Evolutionary conservation across 306 rosid genomes (phyloP).

Genomic region (Citrullus colocynthis): DNA sequence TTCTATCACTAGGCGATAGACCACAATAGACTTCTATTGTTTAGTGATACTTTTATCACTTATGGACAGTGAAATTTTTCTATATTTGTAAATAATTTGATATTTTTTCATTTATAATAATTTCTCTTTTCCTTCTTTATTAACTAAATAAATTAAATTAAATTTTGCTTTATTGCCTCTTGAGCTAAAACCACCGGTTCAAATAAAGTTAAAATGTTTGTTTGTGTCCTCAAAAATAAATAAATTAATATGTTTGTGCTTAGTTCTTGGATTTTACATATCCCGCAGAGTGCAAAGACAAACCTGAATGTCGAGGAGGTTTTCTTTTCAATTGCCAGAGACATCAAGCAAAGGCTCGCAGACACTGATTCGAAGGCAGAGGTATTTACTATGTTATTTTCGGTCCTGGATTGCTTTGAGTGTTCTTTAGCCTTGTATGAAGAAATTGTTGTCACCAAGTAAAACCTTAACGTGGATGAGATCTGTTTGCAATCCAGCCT

Average conservation of each 20-base stretch:
- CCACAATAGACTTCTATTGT: too few species aligned
- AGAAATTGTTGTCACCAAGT: background rate
- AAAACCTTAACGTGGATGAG: background rate
- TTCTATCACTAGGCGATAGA: too few species aligned
- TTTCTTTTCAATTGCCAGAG: conserved; percentile 74
- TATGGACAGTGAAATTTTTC: too few species aligned
- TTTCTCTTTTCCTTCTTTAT: too few species aligned
- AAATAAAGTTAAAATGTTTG: background rate
- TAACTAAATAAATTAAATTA: too few species aligned
- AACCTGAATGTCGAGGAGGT: conserved; percentile 85
- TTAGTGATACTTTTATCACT: too few species aligned
- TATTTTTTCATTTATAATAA: too few species aligned
- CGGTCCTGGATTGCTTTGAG: background rate
- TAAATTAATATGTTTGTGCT: background rate
- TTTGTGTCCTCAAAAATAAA: too few species aligned
- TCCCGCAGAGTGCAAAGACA: conserved; percentile 77
- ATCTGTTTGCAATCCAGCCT: conserved; percentile 26
- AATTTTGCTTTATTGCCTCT: too few species aligned
- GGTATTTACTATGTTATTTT: background rate
- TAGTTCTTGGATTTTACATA: conserved; percentile 10
- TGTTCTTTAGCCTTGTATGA: background rate
- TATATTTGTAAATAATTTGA: too few species aligned
- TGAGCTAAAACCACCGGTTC: too few species aligned
- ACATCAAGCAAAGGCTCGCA: conserved; percentile 71
- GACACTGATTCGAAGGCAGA: conserved; percentile 50